Base-by-base conservation (phyloP, 139 green algal genomes). In the Marvania coccoides region DNA sequence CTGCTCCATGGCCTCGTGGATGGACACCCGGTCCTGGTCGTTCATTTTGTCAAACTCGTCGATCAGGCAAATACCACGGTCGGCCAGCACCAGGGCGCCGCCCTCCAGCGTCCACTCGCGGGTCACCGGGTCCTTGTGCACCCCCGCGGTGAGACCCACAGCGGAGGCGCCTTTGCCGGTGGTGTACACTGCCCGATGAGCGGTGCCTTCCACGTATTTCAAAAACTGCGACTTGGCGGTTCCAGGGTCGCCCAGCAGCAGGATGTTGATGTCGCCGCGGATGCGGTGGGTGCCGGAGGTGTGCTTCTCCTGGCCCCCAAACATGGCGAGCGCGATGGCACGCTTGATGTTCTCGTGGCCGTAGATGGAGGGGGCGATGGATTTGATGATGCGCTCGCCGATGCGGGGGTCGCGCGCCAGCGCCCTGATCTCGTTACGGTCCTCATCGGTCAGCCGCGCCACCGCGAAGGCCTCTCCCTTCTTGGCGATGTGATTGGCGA, bases 1-100 rank as follows among this genome's bases (percentile, higher is more conserved):
- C 88, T 99, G 95, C 86, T 99, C 95, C 95, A 99, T 99, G 30
- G 95, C 94, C 68, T 85, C 74, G 55, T 85, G 80, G 48, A 85
- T 85, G 61, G 83, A 90, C 58, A 95, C 88, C 0, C 88, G 74
- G 75, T 94, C 90, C 71, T 98, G 91, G 69, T 99, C 94, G 70
- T 98, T 99, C 94, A 99, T 99, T 83, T 98, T 99, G 86, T 99
- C 94, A 75, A 99, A 99, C 90, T 99, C 94, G 72, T 99, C 94
- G 67, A 99, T 99, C 2, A 99, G 75, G 84, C 94, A 99, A 37
- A 96, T 75, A n/a, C 94, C 80, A 58, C 86, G 81, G 83, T 99
- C 94, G 3, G 94, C 94, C 65, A 99, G 79, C 73, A 99, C 94
- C 56, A 99, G 83, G 28, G 94, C 94, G 4, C 94, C 94, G 23